Conservation (phyloP, 345 rosid species). For the Carallia brachiata region DNA sequence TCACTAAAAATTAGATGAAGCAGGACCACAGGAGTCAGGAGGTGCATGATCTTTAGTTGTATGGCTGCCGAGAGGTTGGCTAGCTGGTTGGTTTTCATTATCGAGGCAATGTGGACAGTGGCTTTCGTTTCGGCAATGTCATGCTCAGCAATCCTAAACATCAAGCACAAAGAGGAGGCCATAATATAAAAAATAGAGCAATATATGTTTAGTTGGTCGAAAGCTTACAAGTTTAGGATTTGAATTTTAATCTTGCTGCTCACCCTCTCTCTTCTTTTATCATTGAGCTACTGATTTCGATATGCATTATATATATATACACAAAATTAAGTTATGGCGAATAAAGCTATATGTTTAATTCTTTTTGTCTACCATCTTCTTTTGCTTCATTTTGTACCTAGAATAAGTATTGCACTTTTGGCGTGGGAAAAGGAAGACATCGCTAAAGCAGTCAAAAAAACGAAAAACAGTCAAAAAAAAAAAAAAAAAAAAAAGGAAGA, state of each 20-base stretch:
- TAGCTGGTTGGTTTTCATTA: neutral
- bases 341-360: neutral
- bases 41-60: neutral
- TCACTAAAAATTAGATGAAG: neutral
- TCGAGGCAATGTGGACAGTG: neutral
- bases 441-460: too few relatives aligned
- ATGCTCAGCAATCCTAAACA: neutral
- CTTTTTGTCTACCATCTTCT: neutral
- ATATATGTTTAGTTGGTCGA: too few relatives aligned
- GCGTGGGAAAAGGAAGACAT: too few relatives aligned
- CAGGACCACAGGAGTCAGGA: conserved; percentile 3
- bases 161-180: neutral
- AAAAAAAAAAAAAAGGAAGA: too few relatives aligned
- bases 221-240: too few relatives aligned
- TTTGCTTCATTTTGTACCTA: neutral
- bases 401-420: too few relatives aligned
- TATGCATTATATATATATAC: too few relatives aligned
- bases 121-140: conserved; percentile 1
- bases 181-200: neutral
- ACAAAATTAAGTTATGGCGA: neutral
- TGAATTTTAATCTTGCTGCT: too few relatives aligned
- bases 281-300: too few relatives aligned
- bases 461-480: too few relatives aligned
- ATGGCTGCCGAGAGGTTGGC: neutral
- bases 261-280: too few relatives aligned